These are phyloP conservation scores for Spathaspora girioi DNA, from an alignment of 805 yeast species.

Conservation along the genomic window DNA sequence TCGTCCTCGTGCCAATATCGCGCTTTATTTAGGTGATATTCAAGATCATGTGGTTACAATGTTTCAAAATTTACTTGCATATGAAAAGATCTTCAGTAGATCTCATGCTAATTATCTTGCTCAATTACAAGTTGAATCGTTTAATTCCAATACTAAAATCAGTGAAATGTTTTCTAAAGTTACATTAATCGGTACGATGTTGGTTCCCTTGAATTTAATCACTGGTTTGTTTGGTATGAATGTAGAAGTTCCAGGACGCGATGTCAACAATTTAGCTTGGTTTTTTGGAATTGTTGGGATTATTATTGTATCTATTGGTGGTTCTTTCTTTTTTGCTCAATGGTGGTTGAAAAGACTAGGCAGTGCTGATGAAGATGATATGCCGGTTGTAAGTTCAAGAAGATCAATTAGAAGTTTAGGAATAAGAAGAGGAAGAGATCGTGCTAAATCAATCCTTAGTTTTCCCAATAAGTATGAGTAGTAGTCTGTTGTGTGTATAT, in stretches of 20 bases:
- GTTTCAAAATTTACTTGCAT: constrained; percentile 85
- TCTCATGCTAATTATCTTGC: constrained; percentile 92
- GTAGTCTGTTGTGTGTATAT: neutral
- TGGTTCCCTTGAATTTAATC: constrained; percentile 84
- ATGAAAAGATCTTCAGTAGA: constrained; percentile 89
- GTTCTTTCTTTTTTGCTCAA: constrained; percentile 15
- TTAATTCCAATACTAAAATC: constrained; percentile 77
- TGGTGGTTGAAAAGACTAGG: constrained; percentile 17
- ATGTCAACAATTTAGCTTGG: constrained; percentile 28
- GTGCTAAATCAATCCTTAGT: constrained; percentile 37
- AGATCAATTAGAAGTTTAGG: constrained; percentile 27
- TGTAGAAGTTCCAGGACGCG: constrained; percentile 77
- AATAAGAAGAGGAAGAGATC: constrained; percentile 17
- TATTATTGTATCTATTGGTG: constrained; percentile 16
- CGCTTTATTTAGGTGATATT: constrained; percentile 88
- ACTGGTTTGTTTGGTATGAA: constrained; percentile 97
- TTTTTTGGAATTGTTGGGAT: constrained; percentile 29
- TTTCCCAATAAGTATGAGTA: constrained; percentile 35
- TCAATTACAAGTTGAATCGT: constrained; percentile 89
- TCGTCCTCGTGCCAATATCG: constrained; percentile 86
- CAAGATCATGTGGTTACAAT: constrained; percentile 97
- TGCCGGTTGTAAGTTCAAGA: constrained; percentile 11
- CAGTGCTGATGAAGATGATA: constrained; percentile 5
- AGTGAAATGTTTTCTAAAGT: constrained; percentile 87
- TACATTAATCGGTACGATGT: constrained; percentile 83